phyloP scores from a whole-genome alignment of 2,329 filamentous ascomycete species.

The Aspergillus hortae region DNA sequence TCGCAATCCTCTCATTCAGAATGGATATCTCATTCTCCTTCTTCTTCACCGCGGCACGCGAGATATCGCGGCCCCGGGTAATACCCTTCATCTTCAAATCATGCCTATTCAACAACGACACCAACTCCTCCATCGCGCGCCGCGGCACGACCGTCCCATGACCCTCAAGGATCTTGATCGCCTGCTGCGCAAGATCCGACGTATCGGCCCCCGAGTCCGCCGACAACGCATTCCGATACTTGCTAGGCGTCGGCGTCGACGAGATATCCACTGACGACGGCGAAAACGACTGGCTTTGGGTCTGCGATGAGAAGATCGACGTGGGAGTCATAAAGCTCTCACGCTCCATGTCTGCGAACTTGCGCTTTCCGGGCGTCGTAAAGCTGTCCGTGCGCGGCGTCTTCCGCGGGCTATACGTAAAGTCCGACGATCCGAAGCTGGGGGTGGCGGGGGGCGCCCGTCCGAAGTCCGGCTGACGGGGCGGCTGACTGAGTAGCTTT shows the following conservation, averaged over 20 bases:
- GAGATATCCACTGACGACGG: conserved; percentile 28
- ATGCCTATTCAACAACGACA: conserved; percentile 51
- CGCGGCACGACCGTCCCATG: conserved; percentile 32
- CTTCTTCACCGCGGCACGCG: conserved; percentile 58
- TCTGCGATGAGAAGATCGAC: conserved; percentile 10
- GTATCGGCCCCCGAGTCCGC: conserved; percentile 16
- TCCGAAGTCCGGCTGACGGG: conserved; percentile 28
- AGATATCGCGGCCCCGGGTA: conserved; percentile 62
- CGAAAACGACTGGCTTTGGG: conserved; percentile 8
- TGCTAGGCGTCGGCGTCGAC: conserved; percentile 30
- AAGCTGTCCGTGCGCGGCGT: conserved; percentile 27
- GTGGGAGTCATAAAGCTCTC: conserved; percentile 9
- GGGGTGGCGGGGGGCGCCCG: not conserved
- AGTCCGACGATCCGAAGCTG: not conserved
- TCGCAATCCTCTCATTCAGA: conserved; percentile 62
- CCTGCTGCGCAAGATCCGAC: conserved; percentile 19
- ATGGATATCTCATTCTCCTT: conserved; percentile 64
- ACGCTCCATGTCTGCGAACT: conserved; percentile 23
- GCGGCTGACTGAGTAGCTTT: conserved; percentile 15
- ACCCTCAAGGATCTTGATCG: conserved; percentile 32
- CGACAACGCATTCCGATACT: conserved; percentile 26
- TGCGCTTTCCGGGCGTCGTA: conserved; percentile 37
- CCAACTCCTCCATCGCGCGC: conserved; percentile 33
- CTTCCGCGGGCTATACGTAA: conserved; percentile 34
- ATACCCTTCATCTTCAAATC: conserved; percentile 60